Evolutionary conservation across 441 rosid species (phyloP).

Genomic region (Arabidopsis lyrata): DNA sequence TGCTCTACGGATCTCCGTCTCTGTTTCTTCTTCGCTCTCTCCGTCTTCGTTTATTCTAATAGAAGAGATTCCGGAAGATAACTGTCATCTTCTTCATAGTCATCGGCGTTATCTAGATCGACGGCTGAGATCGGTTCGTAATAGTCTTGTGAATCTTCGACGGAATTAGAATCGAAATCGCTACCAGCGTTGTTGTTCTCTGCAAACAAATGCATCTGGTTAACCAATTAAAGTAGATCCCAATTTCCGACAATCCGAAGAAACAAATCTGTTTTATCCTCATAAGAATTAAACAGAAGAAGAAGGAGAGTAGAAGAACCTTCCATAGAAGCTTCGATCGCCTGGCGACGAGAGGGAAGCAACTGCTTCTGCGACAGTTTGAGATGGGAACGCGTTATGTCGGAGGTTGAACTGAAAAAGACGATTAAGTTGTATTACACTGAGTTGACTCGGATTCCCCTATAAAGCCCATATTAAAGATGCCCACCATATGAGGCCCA

Average conservation of each 20-base stretch:
- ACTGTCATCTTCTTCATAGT: constrained; percentile 43
- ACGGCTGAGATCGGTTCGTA: constrained; percentile 82
- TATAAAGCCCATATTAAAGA: no score
- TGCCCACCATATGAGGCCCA: no score
- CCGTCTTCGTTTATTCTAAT: constrained; percentile 50
- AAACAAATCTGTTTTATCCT: not conserved
- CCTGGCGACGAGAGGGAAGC: not conserved
- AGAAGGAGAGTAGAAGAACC: constrained; percentile 44
- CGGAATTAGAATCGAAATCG: constrained; percentile 74
- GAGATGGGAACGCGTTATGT: not conserved
- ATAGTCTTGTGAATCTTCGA: constrained; percentile 58
- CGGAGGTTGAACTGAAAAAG: not conserved
- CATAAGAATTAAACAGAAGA: not conserved
- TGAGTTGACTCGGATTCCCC: no score
- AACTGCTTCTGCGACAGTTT: not conserved
- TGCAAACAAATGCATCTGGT: constrained; percentile 39
- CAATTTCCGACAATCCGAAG: not conserved
- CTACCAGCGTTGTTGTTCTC: constrained; percentile 58
- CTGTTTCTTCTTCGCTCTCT: constrained; percentile 55
- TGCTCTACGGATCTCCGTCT: constrained; percentile 55
- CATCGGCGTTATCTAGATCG: constrained; percentile 45
- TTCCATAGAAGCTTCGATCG: constrained; percentile 39
- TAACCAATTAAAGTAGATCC: constrained; percentile 9
- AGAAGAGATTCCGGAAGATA: constrained; percentile 53
- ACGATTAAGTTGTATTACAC: no score